A percentile compares a stretch with the other conserved stretches of the same genome.
Conservation (phyloP, 148 eudicot genomes). For the Rhododendron williamsianum region DNA sequence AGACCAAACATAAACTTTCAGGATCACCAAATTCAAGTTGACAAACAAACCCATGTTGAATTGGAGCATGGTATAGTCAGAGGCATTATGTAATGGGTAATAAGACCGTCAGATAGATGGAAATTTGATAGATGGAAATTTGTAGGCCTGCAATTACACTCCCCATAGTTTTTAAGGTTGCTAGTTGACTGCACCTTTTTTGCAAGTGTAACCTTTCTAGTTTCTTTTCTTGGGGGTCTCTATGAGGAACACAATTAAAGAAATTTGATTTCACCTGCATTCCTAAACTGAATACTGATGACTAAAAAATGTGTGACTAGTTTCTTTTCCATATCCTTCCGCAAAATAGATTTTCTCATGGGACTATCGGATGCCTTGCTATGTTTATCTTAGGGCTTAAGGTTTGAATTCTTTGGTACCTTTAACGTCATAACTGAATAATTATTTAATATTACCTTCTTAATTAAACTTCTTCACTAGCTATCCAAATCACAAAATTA, state of each 20-base stretch:
- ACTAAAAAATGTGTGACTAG: neutral
- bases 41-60: neutral
- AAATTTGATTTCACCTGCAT: neutral
- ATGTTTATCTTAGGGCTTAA: neutral
- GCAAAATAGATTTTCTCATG: neutral
- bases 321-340: neutral
- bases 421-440: neutral
- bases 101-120: too few relatives aligned
- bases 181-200: neutral
- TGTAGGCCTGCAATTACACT: neutral
- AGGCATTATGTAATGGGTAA: neutral
- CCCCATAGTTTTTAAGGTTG: neutral
- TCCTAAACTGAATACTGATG: neutral
- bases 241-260: neutral
- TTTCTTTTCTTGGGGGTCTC: neutral
- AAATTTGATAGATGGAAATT: too few relatives aligned
- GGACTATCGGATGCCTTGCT: neutral
- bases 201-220: neutral
- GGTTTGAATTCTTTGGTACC: neutral
- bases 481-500: neutral
- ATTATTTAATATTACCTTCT: too few relatives aligned
- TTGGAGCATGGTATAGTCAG: neutral
- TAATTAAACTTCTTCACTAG: neutral
- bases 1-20: neutral
- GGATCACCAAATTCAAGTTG: neutral